A percentile compares a stretch with the other conserved stretches of the same genome.
These are phyloP conservation scores for Scenedesmus sp. DNA, from an alignment of 163 green algal genomes.

Conservation along the genomic window DNA sequence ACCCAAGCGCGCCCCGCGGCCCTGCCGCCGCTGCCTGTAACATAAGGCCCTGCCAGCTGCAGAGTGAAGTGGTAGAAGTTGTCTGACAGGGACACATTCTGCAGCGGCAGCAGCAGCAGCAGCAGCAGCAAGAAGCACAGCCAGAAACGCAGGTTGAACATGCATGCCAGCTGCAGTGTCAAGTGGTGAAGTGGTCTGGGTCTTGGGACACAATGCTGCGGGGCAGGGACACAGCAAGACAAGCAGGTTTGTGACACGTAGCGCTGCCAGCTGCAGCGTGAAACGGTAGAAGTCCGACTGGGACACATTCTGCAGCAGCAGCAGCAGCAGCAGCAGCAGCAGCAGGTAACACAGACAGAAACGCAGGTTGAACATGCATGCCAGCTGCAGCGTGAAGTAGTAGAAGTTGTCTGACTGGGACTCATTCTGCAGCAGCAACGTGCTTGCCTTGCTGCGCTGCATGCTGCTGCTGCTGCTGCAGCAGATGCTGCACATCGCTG, in stretches of 20 bases:
- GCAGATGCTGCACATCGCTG: too few relatives aligned
- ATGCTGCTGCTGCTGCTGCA: too few relatives aligned
- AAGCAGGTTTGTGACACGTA: not conserved
- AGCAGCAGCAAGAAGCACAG: not conserved
- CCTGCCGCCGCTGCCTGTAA: not conserved
- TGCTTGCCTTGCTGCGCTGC: too few relatives aligned
- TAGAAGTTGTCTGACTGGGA: too few relatives aligned
- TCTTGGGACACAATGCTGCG: too few relatives aligned
- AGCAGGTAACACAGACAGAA: not conserved
- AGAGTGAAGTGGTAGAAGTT: slow-evolving; percentile 54
- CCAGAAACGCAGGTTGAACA: not conserved
- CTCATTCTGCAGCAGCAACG: too few relatives aligned
- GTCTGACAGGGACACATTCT: slow-evolving; percentile 45
- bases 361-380: not conserved
- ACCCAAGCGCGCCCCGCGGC: slow-evolving; percentile 9
- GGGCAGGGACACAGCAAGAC: too few relatives aligned
- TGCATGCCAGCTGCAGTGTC: not conserved
- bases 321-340: not conserved
- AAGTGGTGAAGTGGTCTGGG: too few relatives aligned
- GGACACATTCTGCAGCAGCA: too few relatives aligned
- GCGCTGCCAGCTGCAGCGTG: slow-evolving; percentile 23
- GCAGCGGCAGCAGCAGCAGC: not conserved
- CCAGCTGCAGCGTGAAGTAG: too few relatives aligned
- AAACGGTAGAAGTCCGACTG: too few relatives aligned
- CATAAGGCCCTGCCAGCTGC: slow-evolving; percentile 21